Base-by-base conservation (phyloP, 1,284 basidiomycete genomes). In the Polyporus tsugae region DNA sequence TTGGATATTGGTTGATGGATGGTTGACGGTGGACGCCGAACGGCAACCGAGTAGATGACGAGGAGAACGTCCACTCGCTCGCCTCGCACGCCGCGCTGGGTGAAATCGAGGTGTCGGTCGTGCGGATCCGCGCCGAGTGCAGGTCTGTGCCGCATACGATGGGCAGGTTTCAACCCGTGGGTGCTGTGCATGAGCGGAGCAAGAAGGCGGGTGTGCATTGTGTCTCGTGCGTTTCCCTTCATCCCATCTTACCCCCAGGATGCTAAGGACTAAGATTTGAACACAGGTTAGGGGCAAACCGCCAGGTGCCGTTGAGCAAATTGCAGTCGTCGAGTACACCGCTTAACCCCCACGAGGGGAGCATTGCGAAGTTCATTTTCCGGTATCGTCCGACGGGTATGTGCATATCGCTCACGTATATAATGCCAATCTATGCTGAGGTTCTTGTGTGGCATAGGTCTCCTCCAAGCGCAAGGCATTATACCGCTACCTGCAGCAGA, bases 151-250 rank as follows among this genome's bases (percentile, higher is more conserved):
- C 44, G 41, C 63, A 39, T 60, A 60, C 65, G 15, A 38, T 44
- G 62, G 58, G 41, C 22, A 29, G 17, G 25, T 70, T 65, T 60
- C 49, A 25, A 1, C 64, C 53, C 35, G 65, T 70, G 2, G 72
- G 64, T 17, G 58, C 68, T 10, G 67, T 76, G 17, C 72, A 76
- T 39, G 75, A 76, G 61, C 70, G 73, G 9, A 73, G 70, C 60
- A 76, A 76, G 73, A 76, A 76, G 60, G 74, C 72, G 4, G 74
- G 74, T 2, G 62, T 65, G 19, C 74, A 75, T 49, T 71, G 70
- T 53, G 70, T 73, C 1, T 63, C 67, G 74, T 75, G 36, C 29
- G 72, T 73, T 13, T 17, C 38, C n/a, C 4, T 35, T 29, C 29
- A 38, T 15, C 39, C 4, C 33, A 11, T 22, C 2, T 22, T 25